phyloP scores from a whole-genome alignment of 2,329 filamentous ascomycete species.

The Ophiostoma himal-ulmi region DNA sequence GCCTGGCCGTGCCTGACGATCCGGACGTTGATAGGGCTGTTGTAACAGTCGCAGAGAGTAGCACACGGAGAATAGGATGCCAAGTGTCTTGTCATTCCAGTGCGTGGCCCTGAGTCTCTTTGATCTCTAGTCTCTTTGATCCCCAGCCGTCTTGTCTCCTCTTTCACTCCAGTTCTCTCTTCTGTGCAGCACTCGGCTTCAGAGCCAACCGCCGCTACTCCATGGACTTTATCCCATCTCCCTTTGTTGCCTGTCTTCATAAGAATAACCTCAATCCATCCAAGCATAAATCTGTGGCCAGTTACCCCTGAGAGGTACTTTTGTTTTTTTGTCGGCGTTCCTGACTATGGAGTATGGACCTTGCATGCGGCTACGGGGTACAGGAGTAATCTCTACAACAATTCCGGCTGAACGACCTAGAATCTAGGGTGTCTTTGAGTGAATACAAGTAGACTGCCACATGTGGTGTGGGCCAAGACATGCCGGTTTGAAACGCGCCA shows the following conservation, averaged over 20 bases:
- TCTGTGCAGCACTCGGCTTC: neutral
- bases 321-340: conserved; percentile 1
- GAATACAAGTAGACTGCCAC: neutral
- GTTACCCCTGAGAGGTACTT: conserved; percentile 5
- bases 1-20: neutral
- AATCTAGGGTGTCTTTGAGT: neutral
- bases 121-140: neutral
- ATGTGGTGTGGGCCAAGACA: conserved; percentile 8
- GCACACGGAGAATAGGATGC: neutral
- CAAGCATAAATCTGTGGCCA: neutral
- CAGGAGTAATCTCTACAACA: neutral
- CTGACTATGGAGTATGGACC: neutral
- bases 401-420: neutral
- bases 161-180: neutral
- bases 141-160: neutral
- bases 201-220: neutral
- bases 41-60: neutral
- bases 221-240: neutral
- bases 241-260: neutral
- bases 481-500: neutral
- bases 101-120: neutral
- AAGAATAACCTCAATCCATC: neutral
- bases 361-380: neutral
- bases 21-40: neutral
- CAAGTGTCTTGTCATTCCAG: neutral